Evolutionary conservation across 768 basidiomycete genomes (phyloP), one percentile per base, ranked within the genome.

Genomic region (Gloeopeniophorella convolvens): DNA sequence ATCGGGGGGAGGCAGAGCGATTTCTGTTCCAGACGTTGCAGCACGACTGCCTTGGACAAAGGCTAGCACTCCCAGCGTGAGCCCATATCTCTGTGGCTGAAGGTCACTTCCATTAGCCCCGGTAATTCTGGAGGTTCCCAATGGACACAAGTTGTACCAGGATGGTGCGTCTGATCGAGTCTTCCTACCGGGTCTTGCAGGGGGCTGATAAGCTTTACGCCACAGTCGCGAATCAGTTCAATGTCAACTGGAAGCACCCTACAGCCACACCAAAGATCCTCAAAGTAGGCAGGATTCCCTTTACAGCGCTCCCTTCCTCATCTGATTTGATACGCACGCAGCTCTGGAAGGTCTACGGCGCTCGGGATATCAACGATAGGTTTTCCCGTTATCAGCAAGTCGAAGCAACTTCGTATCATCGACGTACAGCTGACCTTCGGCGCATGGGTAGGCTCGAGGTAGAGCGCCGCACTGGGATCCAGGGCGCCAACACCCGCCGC

Each of bases 281-380:
- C 30, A 61, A 48, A 45, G 61, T 47, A 23, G 9, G 45, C 20
- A 9, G 21, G n/a, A 16, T 11, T 28, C 10, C 6, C 36, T 50
- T 27, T 5, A 20, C 16, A 36, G 9, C 3, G 18, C 23, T 20
- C 7, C 20, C 6, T 36, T 56, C 44, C 8, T 46, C 6, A 21
- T 31, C 18, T 45, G 36, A 42, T 30, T 30, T 13, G 20, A 16
- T 21, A 6, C 34, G 4, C 12, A 9, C 20, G 16, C 21, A 63
- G 62, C 36, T 63, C 18, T 63, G 62, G 62, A 63, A 53, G 46
- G 50, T 63, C 5, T 61, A 43, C 21, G 41, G 51, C 4, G 28
- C 34, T 9, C 42, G 31, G n/a, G 23, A 48, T 13, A 39, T 58
- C 24, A 36, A 28, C 23, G 55, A 60, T 31, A 32, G 36, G 27